phyloP scores from a whole-genome alignment of 2,329 filamentous ascomycete genomes.

The Pyrenophora teres region DNA sequence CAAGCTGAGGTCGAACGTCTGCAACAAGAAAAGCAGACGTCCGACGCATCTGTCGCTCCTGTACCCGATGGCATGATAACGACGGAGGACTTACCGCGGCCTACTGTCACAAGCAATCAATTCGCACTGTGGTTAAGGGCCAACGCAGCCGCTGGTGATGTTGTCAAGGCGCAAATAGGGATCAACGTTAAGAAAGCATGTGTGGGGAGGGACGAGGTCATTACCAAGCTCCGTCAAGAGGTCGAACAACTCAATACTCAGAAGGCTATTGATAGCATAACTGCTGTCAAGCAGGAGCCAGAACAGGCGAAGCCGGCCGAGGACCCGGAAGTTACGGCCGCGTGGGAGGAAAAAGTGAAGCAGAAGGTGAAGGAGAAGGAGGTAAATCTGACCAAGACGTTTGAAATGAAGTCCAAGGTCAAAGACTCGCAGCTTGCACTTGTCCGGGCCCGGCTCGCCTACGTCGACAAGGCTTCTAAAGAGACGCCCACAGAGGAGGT shows the following conservation, averaged over 20 bases:
- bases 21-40: slow-evolving; percentile 8
- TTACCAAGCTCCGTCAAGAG: slow-evolving; percentile 12
- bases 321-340: slow-evolving; percentile 31
- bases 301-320: slow-evolving; percentile 20
- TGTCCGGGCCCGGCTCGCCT: slow-evolving; percentile 72
- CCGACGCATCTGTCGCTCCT: slow-evolving; percentile 3
- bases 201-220: slow-evolving; percentile 2
- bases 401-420: slow-evolving; percentile 71
- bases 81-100: slow-evolving; percentile 27
- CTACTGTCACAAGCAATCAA: slow-evolving; percentile 14
- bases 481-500: slow-evolving; percentile 86
- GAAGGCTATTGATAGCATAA: slow-evolving; percentile 12
- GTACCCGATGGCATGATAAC: slow-evolving; percentile 23
- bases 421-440: slow-evolving; percentile 67
- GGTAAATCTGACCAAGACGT: slow-evolving; percentile 62
- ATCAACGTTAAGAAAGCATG: slow-evolving; percentile 11
- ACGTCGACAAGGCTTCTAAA: slow-evolving; percentile 80
- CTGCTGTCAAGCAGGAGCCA: slow-evolving; percentile 19
- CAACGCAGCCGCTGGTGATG: slow-evolving; percentile 9
- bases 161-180: slow-evolving; percentile 15
- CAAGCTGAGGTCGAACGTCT: slow-evolving; percentile 45
- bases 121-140: slow-evolving; percentile 14
- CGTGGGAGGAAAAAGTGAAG: slow-evolving; percentile 47
- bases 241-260: slow-evolving; percentile 19
- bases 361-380: slow-evolving; percentile 41